Base-by-base conservation (phyloP, 345 rosid genomes). In the Pseudoturritis turrita region DNA sequence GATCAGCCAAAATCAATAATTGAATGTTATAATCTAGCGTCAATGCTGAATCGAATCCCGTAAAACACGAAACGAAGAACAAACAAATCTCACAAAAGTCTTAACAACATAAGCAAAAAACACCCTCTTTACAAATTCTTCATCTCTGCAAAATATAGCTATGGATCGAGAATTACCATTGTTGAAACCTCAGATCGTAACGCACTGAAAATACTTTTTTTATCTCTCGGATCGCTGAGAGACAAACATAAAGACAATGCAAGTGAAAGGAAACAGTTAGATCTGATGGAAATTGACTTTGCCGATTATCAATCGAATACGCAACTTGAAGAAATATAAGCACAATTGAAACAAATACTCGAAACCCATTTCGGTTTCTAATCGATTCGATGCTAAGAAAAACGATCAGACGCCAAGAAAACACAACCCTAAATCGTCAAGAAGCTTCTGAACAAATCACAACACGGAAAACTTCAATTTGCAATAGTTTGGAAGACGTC, bases 161-260 rank as follows among this genome's bases (percentile, higher is more conserved):
- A 58, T 25, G 62, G 62, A 22, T 70, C 4, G 41, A 63, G 21
- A 56, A 21, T 63, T 70, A 77, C 80, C 80, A 77, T 77, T 70
- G 67, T 64, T 37, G 9, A 53, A 58, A 36, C 29, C 39, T 62
- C 40, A 10, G 40, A 11, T 60, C n/a, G 59, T 64, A 75, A 41
- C 56, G 7, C 59, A 29, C 36, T 62, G 13, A n/a, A 44, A 13
- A 29, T 0, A 21, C 50, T 52, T 52, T 52, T 52, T 7, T 39
- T 53, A 37, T 62, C 39, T 31, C 36, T 61, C 11, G 12, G 64
- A 69, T 53, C 58, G 3, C 79, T 68, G 66, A 55, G n/a, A 36
- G 7, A 4, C 26, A 23, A 44, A 6, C 18, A 65, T 10, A 74
- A 68, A 7, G 41, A 76, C 75, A 76, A 76, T 69, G 70, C 65